Evolutionary conservation across 352 stramenopile species (phyloP).

Genomic region (Globisporangium sylvaticum): DNA sequence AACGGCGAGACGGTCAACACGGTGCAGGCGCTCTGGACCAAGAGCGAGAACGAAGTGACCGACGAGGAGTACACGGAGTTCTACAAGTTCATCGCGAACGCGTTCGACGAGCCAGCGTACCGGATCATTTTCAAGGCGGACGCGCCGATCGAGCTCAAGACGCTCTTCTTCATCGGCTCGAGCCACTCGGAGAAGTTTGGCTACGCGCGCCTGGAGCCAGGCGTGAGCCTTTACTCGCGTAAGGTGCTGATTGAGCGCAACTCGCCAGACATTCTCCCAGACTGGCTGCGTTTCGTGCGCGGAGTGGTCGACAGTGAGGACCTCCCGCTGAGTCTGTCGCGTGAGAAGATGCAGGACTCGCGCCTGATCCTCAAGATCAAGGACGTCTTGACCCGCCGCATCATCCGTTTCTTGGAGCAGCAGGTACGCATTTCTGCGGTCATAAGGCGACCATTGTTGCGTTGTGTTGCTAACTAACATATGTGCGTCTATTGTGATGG

Average conservation of each 20-base stretch:
- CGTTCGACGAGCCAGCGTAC: slow-evolving; percentile 93
- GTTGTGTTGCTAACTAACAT: too few species aligned
- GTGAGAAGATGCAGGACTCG: slow-evolving; percentile 99
- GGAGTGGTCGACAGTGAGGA: slow-evolving; percentile 97
- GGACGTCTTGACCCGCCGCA: slow-evolving; percentile 92
- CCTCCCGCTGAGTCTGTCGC: slow-evolving; percentile 97
- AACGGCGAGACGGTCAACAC: slow-evolving; percentile 98
- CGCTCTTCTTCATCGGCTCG: slow-evolving; percentile 95
- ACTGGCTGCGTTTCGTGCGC: slow-evolving; percentile 95
- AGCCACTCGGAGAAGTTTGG: slow-evolving; percentile 98
- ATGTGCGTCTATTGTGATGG: neutral
- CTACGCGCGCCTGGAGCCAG: slow-evolving; percentile 92
- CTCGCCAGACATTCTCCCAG: slow-evolving; percentile 95
- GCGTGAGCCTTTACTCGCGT: slow-evolving; percentile 97
- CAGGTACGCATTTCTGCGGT: slow-evolving; percentile 22
- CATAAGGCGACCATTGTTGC: neutral
- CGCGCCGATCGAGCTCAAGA: slow-evolving; percentile 98
- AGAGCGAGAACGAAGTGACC: slow-evolving; percentile 92
- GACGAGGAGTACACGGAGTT: slow-evolving; percentile 97
- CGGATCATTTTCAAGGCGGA: slow-evolving; percentile 97
- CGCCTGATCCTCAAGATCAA: slow-evolving; percentile 95
- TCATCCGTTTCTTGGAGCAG: slow-evolving; percentile 88
- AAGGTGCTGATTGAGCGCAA: slow-evolving; percentile 99
- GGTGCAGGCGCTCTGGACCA: slow-evolving; percentile 97
- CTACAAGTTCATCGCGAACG: slow-evolving; percentile 96